phyloP scores from a whole-genome alignment of 805 yeast species.

The Nakazawaea holstii region DNA sequence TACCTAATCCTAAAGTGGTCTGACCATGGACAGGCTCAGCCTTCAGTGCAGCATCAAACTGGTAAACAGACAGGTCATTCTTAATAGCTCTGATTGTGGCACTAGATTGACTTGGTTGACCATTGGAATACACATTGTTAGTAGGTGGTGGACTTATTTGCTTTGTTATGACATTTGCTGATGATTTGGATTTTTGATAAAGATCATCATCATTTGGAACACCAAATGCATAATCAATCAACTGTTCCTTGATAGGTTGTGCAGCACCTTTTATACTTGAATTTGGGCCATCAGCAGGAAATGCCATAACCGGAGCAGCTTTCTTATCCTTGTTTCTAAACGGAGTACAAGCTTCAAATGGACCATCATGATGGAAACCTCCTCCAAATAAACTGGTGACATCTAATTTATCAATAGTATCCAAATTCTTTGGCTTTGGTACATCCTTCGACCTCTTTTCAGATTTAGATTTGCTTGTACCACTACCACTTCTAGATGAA shows the following conservation, averaged over 20 bases:
- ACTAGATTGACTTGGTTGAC: conserved; percentile 13
- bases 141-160: not conserved
- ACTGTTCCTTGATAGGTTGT: conserved; percentile 52
- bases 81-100: conserved; percentile 35
- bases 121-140: not conserved
- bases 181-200: not conserved
- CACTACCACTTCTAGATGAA: conserved; percentile 15
- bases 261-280: conserved; percentile 65
- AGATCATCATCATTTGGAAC: conserved; percentile 24
- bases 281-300: conserved; percentile 95
- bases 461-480: conserved; percentile 16
- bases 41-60: conserved; percentile 66
- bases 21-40: conserved; percentile 80
- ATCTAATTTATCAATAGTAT: conserved; percentile 91
- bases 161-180: not conserved
- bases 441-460: conserved; percentile 32
- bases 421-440: conserved; percentile 68
- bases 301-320: conserved; percentile 91
- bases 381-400: conserved; percentile 93
- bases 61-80: conserved; percentile 46
- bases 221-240: conserved; percentile 77
- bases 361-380: conserved; percentile 96
- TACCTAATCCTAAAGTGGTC: conserved; percentile 83
- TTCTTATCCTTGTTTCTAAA: conserved; percentile 74
- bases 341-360: conserved; percentile 97